phyloP scores from a whole-genome alignment of 176 grass and related monocot species.

The Bothriochloa decipiens region DNA sequence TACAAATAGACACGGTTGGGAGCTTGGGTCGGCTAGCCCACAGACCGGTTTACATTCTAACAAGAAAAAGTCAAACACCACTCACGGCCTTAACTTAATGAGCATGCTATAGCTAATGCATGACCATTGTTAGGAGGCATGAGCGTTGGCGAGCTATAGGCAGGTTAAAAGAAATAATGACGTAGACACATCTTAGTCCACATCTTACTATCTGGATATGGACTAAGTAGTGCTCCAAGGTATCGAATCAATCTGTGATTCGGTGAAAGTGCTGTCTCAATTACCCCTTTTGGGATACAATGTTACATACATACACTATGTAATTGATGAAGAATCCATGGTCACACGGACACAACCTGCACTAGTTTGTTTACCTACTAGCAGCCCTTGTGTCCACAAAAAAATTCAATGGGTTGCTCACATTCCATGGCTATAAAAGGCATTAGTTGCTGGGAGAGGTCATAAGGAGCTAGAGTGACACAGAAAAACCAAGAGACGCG shows the following conservation, averaged over 20 bases:
- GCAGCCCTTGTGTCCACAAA: neutral
- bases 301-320: neutral
- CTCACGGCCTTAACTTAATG: too few species aligned
- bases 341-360: neutral
- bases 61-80: too few species aligned
- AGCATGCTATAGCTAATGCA: too few species aligned
- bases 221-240: neutral
- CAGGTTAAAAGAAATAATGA: too few species aligned
- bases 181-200: neutral
- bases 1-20: too few species aligned
- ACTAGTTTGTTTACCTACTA: neutral
- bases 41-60: too few species aligned
- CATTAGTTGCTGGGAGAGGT: neutral
- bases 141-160: too few species aligned
- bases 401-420: neutral
- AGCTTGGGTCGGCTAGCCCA: too few species aligned
- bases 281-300: too few species aligned
- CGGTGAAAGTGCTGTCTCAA: neutral
- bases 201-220: neutral
- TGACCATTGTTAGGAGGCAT: too few species aligned
- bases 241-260: neutral
- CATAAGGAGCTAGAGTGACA: neutral
- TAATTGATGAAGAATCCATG: neutral
- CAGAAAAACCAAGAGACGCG: neutral
- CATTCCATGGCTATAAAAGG: conserved; percentile 39